phyloP scores from a whole-genome alignment of 2,329 filamentous ascomycete genomes.

The Colletotrichum sp. region DNA sequence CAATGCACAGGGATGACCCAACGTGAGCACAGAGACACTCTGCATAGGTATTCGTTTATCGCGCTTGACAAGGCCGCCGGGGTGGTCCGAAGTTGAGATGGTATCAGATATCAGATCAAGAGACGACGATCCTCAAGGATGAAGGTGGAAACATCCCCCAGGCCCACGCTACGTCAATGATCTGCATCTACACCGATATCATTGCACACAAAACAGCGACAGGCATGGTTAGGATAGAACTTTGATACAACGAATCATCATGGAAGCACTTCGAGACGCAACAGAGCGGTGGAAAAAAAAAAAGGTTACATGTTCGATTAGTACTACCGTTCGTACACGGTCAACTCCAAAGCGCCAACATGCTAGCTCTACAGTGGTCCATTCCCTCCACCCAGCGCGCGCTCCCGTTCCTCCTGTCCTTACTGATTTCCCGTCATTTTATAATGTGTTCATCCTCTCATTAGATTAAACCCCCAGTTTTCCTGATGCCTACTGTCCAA shows the following conservation, averaged over 20 bases:
- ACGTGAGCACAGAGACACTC: neutral
- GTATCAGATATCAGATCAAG: neutral
- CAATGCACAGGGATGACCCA: neutral
- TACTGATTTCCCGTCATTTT: neutral
- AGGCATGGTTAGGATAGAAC: too few relatives aligned
- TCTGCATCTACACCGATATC: neutral
- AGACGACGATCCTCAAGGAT: neutral
- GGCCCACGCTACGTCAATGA: neutral
- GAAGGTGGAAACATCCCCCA: neutral
- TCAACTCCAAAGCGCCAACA: conserved; percentile 11
- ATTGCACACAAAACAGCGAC: too few relatives aligned
- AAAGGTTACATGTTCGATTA: neutral
- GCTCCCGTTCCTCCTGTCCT: neutral
- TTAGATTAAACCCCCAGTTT: neutral
- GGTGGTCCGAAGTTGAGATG: neutral
- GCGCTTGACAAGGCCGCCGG: neutral
- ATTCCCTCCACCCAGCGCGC: neutral
- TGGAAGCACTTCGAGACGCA: accelerated
- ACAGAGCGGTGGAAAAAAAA: neutral
- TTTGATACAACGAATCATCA: accelerated
- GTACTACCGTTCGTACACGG: neutral
- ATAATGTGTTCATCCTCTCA: neutral
- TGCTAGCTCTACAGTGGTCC: neutral
- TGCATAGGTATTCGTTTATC: neutral
- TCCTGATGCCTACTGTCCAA: conserved; percentile 33